Conservation (phyloP, 768 basidiomycete genomes). For the Hebeloma cylindrosporum region DNA sequence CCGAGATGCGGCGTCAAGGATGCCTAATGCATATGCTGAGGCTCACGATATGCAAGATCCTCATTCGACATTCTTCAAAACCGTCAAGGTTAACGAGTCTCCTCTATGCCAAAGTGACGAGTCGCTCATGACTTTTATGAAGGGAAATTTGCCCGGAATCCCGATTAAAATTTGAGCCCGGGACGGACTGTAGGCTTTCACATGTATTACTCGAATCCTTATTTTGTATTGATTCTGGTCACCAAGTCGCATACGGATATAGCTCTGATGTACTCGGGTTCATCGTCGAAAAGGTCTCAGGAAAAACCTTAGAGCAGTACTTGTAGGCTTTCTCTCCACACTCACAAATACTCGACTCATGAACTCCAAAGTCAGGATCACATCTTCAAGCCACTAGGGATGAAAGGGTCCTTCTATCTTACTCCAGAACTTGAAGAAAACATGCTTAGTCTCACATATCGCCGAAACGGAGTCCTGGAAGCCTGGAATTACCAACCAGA, state of each 20-base stretch:
- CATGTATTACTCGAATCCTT: not conserved
- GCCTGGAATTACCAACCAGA: conserved; percentile 15
- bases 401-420: conserved; percentile 29
- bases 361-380: conserved; percentile 23
- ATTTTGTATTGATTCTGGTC: not conserved
- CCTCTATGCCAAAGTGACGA: not conserved
- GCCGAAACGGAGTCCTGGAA: conserved; percentile 17
- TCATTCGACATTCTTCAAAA: conserved; percentile 16
- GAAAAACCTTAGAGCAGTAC: conserved; percentile 28
- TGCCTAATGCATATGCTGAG: conserved; percentile 7
- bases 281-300: conserved; percentile 30
- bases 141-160: conserved; percentile 26
- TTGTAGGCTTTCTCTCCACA: conserved; percentile 18
- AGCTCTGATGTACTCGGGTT: conserved; percentile 33
- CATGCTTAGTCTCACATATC: conserved; percentile 19
- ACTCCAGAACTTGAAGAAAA: conserved; percentile 23
- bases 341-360: not conserved
- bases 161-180: conserved; percentile 32
- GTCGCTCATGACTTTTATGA: not conserved
- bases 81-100: conserved; percentile 17
- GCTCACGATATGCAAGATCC: conserved; percentile 10
- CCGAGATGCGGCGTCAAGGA: not conserved
- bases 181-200: conserved; percentile 26
- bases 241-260: conserved; percentile 30
- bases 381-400: conserved; percentile 31